Base-by-base conservation (phyloP, 208 protist species). In the Leishmania amazonensis region DNA sequence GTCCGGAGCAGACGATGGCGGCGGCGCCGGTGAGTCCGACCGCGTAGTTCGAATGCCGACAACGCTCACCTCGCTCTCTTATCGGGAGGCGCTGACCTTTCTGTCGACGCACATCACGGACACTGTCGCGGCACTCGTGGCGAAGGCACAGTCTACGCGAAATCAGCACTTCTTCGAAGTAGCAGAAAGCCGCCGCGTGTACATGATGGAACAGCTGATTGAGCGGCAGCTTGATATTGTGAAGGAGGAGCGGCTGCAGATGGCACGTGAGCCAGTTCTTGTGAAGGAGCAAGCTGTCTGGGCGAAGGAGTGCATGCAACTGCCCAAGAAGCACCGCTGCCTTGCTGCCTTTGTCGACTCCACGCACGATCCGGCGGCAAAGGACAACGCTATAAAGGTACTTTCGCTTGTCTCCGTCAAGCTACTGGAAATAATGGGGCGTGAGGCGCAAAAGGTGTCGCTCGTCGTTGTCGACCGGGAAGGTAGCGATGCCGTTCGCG, bases 401-500 rank as follows among this genome's bases (percentile, higher is more conserved):
- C 70, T 90, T 31, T 73, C 79, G 9, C 70, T 72, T 24, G 81
- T 83, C 7, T 79, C 84, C 3, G 19, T 78, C n/a, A 80, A 70
- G 73, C 74, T 89, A 35, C 67, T 82, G 64, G 71, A 79, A 58
- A 51, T 70, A 47, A 53, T 82, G 11, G 76, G 60, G 3, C 57
- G 45, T 51, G 79, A 81, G 53, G 83, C 83, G 71, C 78, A 64
- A 15, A 74, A 60, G 6, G 67, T 87, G 54, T 68, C 86, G 5
- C 67, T 88, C 1, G 88, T 91, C 28, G 57, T 91, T 3, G 68
- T 89, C 0, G 84, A 89, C 60, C 74, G 60, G 21, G 42, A n/a
- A 45, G 38, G 54, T 38, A 88, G 79, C 31, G 53, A 65, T 9
- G 74, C 72, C 2, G 11, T 91, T 35, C 81, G 68, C 15, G 73